Conservation (phyloP, 306 rosid genomes). For the Glycine soja region DNA sequence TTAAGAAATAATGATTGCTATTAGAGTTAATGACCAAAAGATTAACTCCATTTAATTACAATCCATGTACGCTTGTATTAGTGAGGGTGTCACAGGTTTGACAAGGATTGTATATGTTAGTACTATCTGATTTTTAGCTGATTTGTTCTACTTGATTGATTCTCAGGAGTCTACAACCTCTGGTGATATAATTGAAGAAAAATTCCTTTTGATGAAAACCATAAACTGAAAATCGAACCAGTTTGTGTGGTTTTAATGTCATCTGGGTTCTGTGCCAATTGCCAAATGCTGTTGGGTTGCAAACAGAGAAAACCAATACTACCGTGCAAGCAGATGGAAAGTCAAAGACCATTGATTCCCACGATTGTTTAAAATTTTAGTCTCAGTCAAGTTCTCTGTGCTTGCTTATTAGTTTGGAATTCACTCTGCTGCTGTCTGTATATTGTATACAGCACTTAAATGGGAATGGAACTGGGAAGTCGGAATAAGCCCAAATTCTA, state of each 20-base stretch:
- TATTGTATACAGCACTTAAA: background rate
- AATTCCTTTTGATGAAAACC: slow-evolving; percentile 28
- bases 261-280: slow-evolving; percentile 29
- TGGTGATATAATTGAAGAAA: slow-evolving; percentile 38
- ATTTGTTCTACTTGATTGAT: slow-evolving; percentile 49
- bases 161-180: slow-evolving; percentile 52
- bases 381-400: slow-evolving; percentile 3
- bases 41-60: background rate
- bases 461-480: background rate
- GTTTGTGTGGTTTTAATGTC: slow-evolving; percentile 1
- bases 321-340: slow-evolving; percentile 22
- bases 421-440: background rate
- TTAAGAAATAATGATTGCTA: background rate
- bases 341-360: slow-evolving; percentile 20
- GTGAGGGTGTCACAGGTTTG: slow-evolving; percentile 19
- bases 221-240: slow-evolving; percentile 25
- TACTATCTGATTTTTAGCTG: slow-evolving; percentile 38
- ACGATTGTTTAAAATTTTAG: background rate
- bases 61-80: background rate
- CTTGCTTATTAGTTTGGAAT: slow-evolving; percentile 26
- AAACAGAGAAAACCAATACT: background rate
- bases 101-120: background rate
- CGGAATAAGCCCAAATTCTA: background rate
- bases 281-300: background rate
- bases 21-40: background rate